Conservation (phyloP, 208 protist genomes). For the Trypanosoma boissoni region DNA sequence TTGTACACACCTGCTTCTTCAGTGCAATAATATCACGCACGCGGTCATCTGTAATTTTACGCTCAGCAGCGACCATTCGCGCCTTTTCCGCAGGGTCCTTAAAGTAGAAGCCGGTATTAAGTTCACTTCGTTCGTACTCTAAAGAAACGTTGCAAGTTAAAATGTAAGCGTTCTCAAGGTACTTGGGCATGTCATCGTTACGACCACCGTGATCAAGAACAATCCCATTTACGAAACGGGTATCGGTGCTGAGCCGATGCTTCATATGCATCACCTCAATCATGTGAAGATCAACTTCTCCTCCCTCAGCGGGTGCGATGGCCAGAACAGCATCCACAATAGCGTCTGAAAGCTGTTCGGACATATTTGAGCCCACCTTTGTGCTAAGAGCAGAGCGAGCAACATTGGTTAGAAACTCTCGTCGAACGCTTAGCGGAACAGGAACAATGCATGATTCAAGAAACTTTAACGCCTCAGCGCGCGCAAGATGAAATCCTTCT, state of each 20-base stretch:
- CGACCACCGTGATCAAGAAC: slow-evolving; percentile 99
- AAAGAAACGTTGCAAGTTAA: slow-evolving; percentile 99
- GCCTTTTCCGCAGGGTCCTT: slow-evolving; percentile 96
- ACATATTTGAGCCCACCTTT: slow-evolving; percentile 86
- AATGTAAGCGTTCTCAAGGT: slow-evolving; percentile 97
- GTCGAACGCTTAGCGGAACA: slow-evolving; percentile 65
- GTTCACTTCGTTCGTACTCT: slow-evolving; percentile 99
- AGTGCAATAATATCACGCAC: slow-evolving; percentile 98
- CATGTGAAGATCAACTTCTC: slow-evolving; percentile 98
- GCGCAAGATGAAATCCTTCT: slow-evolving; percentile 98
- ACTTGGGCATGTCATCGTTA: slow-evolving; percentile 98
- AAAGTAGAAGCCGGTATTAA: slow-evolving; percentile 99
- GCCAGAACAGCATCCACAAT: slow-evolving; percentile 96
- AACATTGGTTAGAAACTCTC: slow-evolving; percentile 95
- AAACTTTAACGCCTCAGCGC: slow-evolving; percentile 91
- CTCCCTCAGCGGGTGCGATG: slow-evolving; percentile 64
- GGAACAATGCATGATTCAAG: slow-evolving; percentile 63
- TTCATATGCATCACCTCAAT: slow-evolving; percentile 99
- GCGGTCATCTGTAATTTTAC: slow-evolving; percentile 96
- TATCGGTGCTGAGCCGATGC: slow-evolving; percentile 96
- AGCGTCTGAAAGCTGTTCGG: slow-evolving; percentile 88
- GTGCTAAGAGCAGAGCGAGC: slow-evolving; percentile 95
- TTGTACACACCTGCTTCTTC: slow-evolving; percentile 96
- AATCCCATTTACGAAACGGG: slow-evolving; percentile 97
- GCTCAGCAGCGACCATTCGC: slow-evolving; percentile 96